phyloP scores from a whole-genome alignment of 768 basidiomycete genomes.

The Phaffia tasmanica region DNA sequence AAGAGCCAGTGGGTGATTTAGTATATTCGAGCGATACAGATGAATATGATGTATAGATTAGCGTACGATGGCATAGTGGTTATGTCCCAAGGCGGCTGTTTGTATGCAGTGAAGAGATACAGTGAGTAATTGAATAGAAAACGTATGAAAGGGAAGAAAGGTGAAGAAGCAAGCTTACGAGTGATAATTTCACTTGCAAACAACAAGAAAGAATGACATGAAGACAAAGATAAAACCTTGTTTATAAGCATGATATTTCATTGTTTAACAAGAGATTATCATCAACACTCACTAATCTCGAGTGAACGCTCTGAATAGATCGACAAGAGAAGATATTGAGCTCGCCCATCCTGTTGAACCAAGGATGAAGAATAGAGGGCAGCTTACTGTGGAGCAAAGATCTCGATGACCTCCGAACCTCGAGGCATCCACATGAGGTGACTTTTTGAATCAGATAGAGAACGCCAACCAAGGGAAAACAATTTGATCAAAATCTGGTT shows the following conservation, averaged over 20 bases:
- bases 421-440: slow-evolving; percentile 15
- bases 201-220: background rate
- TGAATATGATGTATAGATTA: background rate
- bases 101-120: background rate
- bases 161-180: background rate
- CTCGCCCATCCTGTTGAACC: too few relatives aligned
- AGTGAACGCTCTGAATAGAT: slow-evolving; percentile 5
- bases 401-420: slow-evolving; percentile 8
- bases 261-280: background rate
- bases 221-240: background rate
- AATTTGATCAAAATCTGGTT: too few relatives aligned
- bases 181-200: slow-evolving; percentile 9
- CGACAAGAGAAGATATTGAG: background rate
- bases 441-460: background rate
- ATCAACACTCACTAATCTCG: slow-evolving; percentile 9
- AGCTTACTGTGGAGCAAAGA: slow-evolving; percentile 11
- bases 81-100: slow-evolving; percentile 3
- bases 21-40: background rate
- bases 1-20: too few relatives aligned
- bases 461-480: too few relatives aligned
- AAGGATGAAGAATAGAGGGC: background rate
- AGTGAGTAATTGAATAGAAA: too few relatives aligned
- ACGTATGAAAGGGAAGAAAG: background rate
- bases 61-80: slow-evolving; percentile 12
- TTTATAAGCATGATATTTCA: too few relatives aligned